A percentile compares a stretch with the other conserved stretches of the same genome.
Conservation (phyloP, 2,329 filamentous ascomycete genomes). For the Cryphonectria japonica region DNA sequence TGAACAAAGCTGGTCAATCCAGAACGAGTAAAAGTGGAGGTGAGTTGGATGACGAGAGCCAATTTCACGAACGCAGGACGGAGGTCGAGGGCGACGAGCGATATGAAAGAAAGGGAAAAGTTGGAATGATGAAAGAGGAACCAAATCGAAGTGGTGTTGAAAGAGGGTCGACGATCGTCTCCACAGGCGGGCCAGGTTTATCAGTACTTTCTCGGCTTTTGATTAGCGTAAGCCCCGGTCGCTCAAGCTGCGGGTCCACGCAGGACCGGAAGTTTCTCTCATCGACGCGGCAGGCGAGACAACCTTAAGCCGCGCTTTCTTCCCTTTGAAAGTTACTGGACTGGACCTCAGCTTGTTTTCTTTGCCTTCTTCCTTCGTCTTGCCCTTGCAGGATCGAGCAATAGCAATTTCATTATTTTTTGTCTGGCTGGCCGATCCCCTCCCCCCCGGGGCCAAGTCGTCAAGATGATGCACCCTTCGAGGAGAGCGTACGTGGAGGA, state of each 20-base stretch:
- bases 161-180: slow-evolving; percentile 12
- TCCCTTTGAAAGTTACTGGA: background rate
- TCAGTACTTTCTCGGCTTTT: slow-evolving; percentile 20
- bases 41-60: slow-evolving; percentile 6
- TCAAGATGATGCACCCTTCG: slow-evolving; percentile 78
- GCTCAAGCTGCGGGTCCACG: background rate
- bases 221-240: slow-evolving; percentile 12
- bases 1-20: slow-evolving; percentile 5
- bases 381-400: background rate
- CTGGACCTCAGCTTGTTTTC: slow-evolving; percentile 3
- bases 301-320: background rate
- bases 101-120: slow-evolving; percentile 4
- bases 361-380: background rate
- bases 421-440: background rate
- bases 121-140: slow-evolving; percentile 13
- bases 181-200: slow-evolving; percentile 18
- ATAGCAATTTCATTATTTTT: background rate
- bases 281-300: slow-evolving; percentile 9
- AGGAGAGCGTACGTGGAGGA: slow-evolving; percentile 95
- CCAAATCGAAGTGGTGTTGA: slow-evolving; percentile 17
- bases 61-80: slow-evolving; percentile 8
- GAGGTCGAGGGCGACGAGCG: background rate
- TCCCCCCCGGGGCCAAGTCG: background rate
- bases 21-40: background rate
- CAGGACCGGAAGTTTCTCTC: slow-evolving; percentile 7